Evolutionary conservation across 1,284 basidiomycete genomes (phyloP).

Genomic region (Sanguinoderma infundibulare): DNA sequence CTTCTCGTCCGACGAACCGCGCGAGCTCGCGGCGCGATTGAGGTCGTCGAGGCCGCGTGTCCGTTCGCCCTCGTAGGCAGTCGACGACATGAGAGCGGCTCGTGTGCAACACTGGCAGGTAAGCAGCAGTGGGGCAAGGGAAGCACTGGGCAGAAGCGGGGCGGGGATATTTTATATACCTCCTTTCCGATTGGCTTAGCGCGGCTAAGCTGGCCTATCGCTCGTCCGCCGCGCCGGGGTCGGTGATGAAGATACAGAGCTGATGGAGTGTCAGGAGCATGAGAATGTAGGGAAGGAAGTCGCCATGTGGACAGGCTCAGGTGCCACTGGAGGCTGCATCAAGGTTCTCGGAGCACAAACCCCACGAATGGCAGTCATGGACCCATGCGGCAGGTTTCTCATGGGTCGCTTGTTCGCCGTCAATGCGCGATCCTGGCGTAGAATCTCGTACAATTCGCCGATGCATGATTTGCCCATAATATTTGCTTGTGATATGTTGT

Average conservation of each 20-base stretch:
- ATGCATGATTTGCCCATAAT: too few species aligned
- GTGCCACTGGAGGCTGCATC: too few species aligned
- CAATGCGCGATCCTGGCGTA: too few species aligned
- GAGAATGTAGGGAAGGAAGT: not conserved
- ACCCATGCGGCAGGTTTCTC: too few species aligned
- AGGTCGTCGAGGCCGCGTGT: conserved; percentile 16
- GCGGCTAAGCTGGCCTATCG: not conserved
- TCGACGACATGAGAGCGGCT: conserved; percentile 20
- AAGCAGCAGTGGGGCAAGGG: not conserved
- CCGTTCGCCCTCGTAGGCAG: conserved; percentile 15
- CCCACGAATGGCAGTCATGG: too few species aligned
- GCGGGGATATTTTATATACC: conserved; percentile 2
- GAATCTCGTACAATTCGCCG: too few species aligned
- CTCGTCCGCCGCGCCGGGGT: not conserved
- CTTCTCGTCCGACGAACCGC: conserved; percentile 18
- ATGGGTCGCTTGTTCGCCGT: too few species aligned
- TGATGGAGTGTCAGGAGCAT: not conserved
- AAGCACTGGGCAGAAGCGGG: not conserved
- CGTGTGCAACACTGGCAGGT: conserved; percentile 17
- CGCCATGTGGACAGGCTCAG: conserved; percentile 13
- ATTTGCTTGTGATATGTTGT: too few species aligned
- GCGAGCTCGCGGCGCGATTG: conserved; percentile 14
- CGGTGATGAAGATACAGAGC: not conserved
- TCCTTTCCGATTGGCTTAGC: not conserved
- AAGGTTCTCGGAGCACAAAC: too few species aligned